Evolutionary conservation across 2,329 filamentous ascomycete genomes (phyloP).

Genomic region (Bipolaris gigantea): DNA sequence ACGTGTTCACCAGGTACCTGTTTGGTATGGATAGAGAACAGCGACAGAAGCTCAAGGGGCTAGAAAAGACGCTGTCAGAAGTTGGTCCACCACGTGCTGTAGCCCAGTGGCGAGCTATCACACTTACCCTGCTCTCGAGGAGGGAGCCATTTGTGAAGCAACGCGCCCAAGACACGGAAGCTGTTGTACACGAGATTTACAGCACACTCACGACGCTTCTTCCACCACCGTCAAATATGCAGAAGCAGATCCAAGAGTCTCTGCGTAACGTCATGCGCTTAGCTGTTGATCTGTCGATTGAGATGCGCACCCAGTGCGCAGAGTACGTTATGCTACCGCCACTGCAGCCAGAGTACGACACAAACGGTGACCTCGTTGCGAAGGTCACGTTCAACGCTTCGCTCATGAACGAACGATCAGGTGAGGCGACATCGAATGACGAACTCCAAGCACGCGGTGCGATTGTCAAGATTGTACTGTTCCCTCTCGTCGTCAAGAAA

Average conservation of each 20-base stretch:
- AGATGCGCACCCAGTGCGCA: constrained; percentile 95
- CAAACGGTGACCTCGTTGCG: constrained; percentile 82
- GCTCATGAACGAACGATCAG: constrained; percentile 91
- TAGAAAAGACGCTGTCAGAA: constrained; percentile 89
- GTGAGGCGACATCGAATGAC: constrained; percentile 70
- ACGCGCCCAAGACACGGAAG: constrained; percentile 87
- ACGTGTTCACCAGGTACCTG: constrained; percentile 94
- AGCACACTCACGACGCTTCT: constrained; percentile 81
- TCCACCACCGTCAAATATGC: constrained; percentile 79
- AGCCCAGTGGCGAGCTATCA: constrained; percentile 95
- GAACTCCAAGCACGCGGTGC: constrained; percentile 76
- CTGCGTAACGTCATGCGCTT: constrained; percentile 84
- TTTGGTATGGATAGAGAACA: constrained; percentile 99
- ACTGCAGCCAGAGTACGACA: constrained; percentile 90
- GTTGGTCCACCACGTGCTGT: constrained; percentile 84
- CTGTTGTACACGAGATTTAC: constrained; percentile 90
- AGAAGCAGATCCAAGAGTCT: constrained; percentile 78
- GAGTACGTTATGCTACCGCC: constrained; percentile 99
- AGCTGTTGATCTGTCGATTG: constrained; percentile 86
- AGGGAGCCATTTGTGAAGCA: constrained; percentile 79
- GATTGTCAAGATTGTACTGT: constrained; percentile 87
- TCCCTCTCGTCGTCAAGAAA: constrained; percentile 95
- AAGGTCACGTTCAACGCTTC: constrained; percentile 90
- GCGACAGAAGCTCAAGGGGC: constrained; percentile 91
- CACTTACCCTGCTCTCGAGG: constrained; percentile 82